Conservation (phyloP, 202 grass and related monocot species). For the Setaria viridis region DNA sequence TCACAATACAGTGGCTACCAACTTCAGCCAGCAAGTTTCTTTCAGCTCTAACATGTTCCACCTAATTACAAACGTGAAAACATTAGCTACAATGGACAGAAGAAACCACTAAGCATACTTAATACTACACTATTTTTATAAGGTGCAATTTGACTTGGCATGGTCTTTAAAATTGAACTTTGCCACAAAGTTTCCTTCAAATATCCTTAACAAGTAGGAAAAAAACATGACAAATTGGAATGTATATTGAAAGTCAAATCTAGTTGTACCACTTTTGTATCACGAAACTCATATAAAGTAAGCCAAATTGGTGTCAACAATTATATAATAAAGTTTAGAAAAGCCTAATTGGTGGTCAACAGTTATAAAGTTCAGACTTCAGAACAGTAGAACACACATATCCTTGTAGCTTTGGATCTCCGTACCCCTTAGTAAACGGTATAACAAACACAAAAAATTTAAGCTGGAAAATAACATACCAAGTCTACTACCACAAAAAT, state of each 20-base stretch:
- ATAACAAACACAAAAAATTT: not conserved
- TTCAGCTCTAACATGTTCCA: conserved; percentile 99
- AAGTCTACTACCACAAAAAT: not conserved
- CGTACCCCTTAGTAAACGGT: too few relatives aligned
- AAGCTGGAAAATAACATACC: conserved; percentile 4
- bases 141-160: not conserved
- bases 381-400: not conserved
- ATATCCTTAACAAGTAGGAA: not conserved
- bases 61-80: conserved; percentile 52
- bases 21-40: conserved; percentile 97
- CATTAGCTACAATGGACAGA: not conserved
- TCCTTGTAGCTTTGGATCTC: not conserved
- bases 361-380: not conserved
- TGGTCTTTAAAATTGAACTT: not conserved
- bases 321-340: too few relatives aligned
- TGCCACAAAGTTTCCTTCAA: not conserved
- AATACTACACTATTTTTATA: not conserved
- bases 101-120: conserved; percentile 40
- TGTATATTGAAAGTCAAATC: not conserved
- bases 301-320: not conserved
- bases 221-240: not conserved
- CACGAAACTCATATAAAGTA: not conserved
- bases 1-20: conserved; percentile 95
- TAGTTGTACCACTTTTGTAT: not conserved
- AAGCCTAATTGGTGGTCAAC: not conserved